Evolutionary conservation across 169 alveolate genomes (phyloP).

Genomic region (Perkinsus marinus): DNA sequence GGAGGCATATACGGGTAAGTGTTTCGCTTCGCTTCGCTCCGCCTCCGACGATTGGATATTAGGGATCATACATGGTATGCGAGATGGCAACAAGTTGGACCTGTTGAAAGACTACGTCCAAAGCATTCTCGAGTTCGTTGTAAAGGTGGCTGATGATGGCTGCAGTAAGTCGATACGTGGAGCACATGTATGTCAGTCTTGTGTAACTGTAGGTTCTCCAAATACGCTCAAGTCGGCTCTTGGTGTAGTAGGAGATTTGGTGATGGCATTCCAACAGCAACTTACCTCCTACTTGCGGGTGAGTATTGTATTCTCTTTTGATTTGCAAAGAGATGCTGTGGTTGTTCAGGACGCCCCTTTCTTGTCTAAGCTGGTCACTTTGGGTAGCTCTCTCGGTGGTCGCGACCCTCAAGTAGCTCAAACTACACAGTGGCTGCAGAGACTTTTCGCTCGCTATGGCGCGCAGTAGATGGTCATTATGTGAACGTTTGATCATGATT

Average conservation of each 20-base stretch:
- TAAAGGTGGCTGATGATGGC: background rate
- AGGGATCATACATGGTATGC: slow-evolving; percentile 51
- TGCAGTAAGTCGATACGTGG: background rate
- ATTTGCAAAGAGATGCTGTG: background rate
- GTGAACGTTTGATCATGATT: background rate
- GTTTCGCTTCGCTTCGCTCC: background rate
- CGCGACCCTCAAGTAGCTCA: background rate
- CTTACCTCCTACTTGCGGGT: background rate
- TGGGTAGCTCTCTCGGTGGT: background rate
- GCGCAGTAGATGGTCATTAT: background rate
- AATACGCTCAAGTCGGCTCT: background rate
- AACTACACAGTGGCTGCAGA: background rate
- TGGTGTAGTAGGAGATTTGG: background rate
- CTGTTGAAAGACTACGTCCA: slow-evolving; percentile 46
- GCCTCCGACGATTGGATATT: background rate
- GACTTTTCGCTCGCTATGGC: background rate
- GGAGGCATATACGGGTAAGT: slow-evolving; percentile 52
- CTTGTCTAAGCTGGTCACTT: background rate
- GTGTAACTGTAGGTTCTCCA: background rate
- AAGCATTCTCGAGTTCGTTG: slow-evolving; percentile 44
- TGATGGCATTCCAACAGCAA: background rate
- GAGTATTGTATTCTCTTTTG: background rate
- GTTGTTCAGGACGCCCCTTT: background rate
- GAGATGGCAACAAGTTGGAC: slow-evolving; percentile 49
- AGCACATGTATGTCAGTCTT: background rate